These are phyloP conservation scores for Mycena leptocephala DNA, from an alignment of 768 basidiomycete genomes.

Conservation along the genomic window DNA sequence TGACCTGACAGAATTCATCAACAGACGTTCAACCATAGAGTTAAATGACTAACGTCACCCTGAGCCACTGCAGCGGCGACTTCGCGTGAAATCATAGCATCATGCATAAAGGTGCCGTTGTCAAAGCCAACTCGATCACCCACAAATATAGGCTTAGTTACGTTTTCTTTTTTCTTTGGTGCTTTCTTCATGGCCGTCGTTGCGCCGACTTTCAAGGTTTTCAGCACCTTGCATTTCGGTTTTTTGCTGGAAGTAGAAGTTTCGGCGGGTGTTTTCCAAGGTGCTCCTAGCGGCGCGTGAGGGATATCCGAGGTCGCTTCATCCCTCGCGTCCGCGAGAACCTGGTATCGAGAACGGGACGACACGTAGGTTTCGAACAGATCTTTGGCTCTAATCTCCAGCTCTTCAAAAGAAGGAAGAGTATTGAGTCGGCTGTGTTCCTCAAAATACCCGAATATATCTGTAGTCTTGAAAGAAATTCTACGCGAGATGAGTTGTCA, in stretches of 20 bases:
- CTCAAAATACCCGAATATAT: too few relatives aligned
- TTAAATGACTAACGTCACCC: conserved; percentile 41
- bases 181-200: neutral
- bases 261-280: neutral
- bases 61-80: conserved; percentile 30
- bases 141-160: neutral
- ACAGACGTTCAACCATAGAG: too few relatives aligned
- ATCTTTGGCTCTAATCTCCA: too few relatives aligned
- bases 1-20: conserved; percentile 39
- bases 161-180: neutral
- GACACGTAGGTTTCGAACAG: too few relatives aligned
- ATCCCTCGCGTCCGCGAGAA: too few relatives aligned
- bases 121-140: neutral
- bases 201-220: neutral
- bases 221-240: neutral
- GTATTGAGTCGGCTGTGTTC: too few relatives aligned
- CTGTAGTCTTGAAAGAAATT: too few relatives aligned
- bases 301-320: too few relatives aligned
- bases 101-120: neutral
- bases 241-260: neutral
- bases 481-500: too few relatives aligned
- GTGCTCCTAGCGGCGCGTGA: conserved; percentile 1
- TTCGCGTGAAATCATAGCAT: conserved; percentile 20
- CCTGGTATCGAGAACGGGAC: too few relatives aligned
- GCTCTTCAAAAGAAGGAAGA: too few relatives aligned